Evolutionary conservation across 495 filamentous ascomycete species (phyloP).

Genomic region (Penicillium pulvis): DNA sequence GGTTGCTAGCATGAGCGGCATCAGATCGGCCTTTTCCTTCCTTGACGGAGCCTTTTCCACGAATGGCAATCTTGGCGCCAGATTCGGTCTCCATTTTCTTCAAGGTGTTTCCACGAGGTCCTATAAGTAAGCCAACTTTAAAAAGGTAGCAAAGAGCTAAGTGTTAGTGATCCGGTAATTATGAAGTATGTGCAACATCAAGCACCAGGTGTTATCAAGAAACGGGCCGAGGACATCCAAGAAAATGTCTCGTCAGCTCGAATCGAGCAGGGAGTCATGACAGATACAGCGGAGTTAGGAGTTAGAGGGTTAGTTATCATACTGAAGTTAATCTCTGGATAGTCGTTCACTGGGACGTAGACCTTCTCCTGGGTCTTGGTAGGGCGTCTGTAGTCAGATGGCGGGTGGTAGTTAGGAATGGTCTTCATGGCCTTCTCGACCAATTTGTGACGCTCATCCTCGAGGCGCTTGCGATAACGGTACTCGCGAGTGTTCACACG

Average conservation of each 20-base stretch:
- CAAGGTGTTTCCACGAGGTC: slow-evolving; percentile 97
- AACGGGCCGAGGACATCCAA: slow-evolving; percentile 48
- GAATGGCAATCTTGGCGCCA: slow-evolving; percentile 96
- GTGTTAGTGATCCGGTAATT: slow-evolving; percentile 76
- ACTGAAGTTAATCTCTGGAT: slow-evolving; percentile 99
- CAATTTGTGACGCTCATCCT: slow-evolving; percentile 97
- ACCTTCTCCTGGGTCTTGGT: slow-evolving; percentile 99
- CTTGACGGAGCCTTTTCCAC: slow-evolving; percentile 98
- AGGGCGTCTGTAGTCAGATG: slow-evolving; percentile 94
- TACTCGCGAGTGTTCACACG: slow-evolving; percentile 98
- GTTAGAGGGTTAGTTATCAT: slow-evolving; percentile 99
- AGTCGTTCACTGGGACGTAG: slow-evolving; percentile 99
- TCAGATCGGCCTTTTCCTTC: slow-evolving; percentile 99
- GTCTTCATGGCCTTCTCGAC: slow-evolving; percentile 98
- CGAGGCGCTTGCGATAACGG: slow-evolving; percentile 94
- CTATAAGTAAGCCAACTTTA: slow-evolving; percentile 99
- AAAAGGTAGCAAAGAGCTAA: slow-evolving; percentile 74
- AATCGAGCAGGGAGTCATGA: slow-evolving; percentile 53
- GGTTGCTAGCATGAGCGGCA: slow-evolving; percentile 97
- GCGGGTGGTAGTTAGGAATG: slow-evolving; percentile 97
- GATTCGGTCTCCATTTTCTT: slow-evolving; percentile 99
- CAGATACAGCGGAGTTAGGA: slow-evolving; percentile 61
- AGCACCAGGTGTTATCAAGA: slow-evolving; percentile 60
- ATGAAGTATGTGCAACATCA: slow-evolving; percentile 39
- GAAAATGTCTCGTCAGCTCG: slow-evolving; percentile 41